Conservation (phyloP, 2,329 filamentous ascomycete species). For the Teratosphaeria epicoccoides region DNA sequence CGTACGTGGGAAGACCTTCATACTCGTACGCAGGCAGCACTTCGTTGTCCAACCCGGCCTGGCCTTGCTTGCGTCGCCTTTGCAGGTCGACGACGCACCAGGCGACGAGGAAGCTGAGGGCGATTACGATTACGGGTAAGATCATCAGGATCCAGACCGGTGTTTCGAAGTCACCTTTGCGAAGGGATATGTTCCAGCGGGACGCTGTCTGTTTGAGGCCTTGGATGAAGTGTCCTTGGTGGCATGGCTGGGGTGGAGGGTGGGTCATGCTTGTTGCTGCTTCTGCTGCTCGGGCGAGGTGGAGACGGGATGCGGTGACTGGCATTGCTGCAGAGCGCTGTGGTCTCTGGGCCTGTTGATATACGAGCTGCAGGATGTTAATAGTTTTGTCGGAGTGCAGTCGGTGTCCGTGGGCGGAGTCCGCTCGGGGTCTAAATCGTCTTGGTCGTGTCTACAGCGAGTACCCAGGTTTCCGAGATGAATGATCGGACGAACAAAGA, state of each 20-base stretch:
- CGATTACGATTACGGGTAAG: not conserved
- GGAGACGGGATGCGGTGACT: not conserved
- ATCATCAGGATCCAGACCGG: not conserved
- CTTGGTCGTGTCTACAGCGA: too few species aligned
- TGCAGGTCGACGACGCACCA: not conserved
- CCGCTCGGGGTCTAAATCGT: too few species aligned
- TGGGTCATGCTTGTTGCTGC: not conserved
- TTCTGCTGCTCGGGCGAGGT: not conserved
- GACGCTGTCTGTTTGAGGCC: not conserved
- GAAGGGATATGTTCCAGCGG: not conserved
- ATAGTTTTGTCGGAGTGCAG: too few species aligned
- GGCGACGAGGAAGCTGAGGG: not conserved
- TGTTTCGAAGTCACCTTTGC: not conserved
- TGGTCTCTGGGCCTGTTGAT: not conserved
- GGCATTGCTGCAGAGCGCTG: too few species aligned
- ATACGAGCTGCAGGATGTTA: too few species aligned
- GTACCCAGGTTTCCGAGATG: too few species aligned
- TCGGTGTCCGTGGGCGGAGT: too few species aligned
- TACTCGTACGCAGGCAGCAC: not conserved
- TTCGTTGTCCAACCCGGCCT: not conserved
- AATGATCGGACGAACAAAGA: not conserved
- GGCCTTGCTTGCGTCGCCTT: not conserved
- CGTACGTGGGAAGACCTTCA: not conserved
- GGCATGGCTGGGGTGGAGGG: not conserved
- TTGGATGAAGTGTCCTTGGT: not conserved